Conservation (phyloP, 129 eudicot genomes). For the Pulicaria dysenterica region DNA sequence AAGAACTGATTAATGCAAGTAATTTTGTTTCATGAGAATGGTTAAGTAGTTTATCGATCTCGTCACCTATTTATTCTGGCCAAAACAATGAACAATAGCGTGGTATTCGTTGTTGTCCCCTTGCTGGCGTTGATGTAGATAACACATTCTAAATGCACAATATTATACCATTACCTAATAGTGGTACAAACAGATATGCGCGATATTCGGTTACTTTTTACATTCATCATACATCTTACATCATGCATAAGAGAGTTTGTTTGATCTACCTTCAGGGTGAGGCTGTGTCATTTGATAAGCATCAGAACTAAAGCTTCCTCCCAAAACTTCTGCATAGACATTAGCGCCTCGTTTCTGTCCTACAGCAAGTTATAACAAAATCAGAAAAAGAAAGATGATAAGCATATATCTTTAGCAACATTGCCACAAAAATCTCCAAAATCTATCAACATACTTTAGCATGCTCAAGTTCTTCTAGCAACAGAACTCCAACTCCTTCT, state of each 20-base stretch:
- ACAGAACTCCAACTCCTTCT: conserved; percentile 86
- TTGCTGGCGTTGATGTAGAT: conserved; percentile 78
- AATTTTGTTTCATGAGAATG: conserved; percentile 1
- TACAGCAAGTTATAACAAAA: conserved; percentile 4
- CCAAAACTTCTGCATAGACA: conserved; percentile 81
- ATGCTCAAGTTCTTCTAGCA: conserved; percentile 85
- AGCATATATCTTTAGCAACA: conserved; percentile 3
- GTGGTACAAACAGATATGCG: background rate
- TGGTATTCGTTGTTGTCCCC: conserved; percentile 79
- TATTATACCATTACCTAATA: conserved; percentile 63
- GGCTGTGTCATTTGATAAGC: conserved; percentile 93
- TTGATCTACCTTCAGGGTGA: conserved; percentile 79
- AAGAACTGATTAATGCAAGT: background rate
- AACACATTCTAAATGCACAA: conserved; percentile 81
- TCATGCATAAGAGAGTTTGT: background rate
- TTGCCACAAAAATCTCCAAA: background rate
- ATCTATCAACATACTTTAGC: conserved; percentile 54
- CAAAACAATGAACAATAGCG: conserved; percentile 77
- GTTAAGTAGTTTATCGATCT: background rate
- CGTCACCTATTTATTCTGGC: conserved; percentile 74
- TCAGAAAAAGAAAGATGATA: conserved; percentile 2
- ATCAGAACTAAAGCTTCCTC: conserved; percentile 88
- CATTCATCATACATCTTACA: background rate
- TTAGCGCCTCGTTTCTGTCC: conserved; percentile 73
- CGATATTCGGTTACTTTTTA: background rate